Conservation (phyloP, 2,329 filamentous ascomycete species). For the Alternaria infectoria region DNA sequence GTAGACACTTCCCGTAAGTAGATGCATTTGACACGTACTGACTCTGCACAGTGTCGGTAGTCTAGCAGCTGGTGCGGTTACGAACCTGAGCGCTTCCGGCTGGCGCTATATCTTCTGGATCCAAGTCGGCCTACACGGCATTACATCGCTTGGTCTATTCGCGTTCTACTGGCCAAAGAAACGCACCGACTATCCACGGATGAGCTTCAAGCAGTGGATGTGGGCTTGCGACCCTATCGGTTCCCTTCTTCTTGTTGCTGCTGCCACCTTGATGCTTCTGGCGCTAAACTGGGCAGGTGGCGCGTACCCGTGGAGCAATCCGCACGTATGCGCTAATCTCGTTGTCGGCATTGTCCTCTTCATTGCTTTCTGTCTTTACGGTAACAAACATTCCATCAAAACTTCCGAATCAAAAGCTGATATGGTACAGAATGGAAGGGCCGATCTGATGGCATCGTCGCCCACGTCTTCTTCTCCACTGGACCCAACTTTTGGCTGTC, state of each 20-base stretch:
- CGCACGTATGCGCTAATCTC: slow-evolving; percentile 35
- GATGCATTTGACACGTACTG: background rate
- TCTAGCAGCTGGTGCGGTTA: slow-evolving; percentile 60
- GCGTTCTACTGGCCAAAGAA: slow-evolving; percentile 45
- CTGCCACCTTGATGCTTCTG: slow-evolving; percentile 36
- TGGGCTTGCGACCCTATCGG: slow-evolving; percentile 44
- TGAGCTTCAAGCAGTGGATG: slow-evolving; percentile 31
- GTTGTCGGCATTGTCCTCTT: slow-evolving; percentile 31
- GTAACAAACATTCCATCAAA: too few species aligned
- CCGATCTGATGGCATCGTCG: slow-evolving; percentile 60
- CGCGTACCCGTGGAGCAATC: slow-evolving; percentile 29
- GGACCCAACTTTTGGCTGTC: slow-evolving; percentile 63
- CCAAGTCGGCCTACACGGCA: slow-evolving; percentile 60
- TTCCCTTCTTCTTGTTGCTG: slow-evolving; percentile 30
- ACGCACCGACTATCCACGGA: slow-evolving; percentile 30
- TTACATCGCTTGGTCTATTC: slow-evolving; percentile 57
- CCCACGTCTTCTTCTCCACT: slow-evolving; percentile 62
- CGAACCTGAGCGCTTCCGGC: slow-evolving; percentile 54
- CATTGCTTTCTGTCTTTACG: slow-evolving; percentile 36
- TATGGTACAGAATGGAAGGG: slow-evolving; percentile 60
- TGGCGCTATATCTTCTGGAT: slow-evolving; percentile 68
- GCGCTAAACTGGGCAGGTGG: slow-evolving; percentile 43
- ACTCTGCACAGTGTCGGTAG: slow-evolving; percentile 52
- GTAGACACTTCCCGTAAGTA: slow-evolving; percentile 22
- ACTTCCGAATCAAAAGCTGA: background rate